Conservation (phyloP, 176 grass and related monocot genomes). For the Pharus latifolius region DNA sequence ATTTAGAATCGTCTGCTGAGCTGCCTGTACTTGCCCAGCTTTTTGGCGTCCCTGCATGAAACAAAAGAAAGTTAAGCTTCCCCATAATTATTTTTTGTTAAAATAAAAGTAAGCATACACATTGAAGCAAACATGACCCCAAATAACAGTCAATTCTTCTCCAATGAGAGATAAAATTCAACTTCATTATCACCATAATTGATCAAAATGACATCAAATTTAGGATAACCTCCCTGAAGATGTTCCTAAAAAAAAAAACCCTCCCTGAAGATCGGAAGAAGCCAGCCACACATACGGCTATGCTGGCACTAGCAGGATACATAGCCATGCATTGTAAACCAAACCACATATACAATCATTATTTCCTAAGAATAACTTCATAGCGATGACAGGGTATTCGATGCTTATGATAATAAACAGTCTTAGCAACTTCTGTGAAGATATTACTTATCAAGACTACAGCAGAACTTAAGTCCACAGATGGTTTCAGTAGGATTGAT, state of each 20-base stretch:
- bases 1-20: conserved; percentile 40
- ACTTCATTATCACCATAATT: not conserved
- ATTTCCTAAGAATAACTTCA: not conserved
- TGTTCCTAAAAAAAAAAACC: not conserved
- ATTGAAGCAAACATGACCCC: not conserved
- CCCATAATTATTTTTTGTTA: not conserved
- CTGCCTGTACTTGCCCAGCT: conserved; percentile 22
- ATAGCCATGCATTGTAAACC: not conserved
- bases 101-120: not conserved
- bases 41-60: conserved; percentile 37
- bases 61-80: conserved; percentile 18
- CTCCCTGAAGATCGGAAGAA: too few relatives aligned
- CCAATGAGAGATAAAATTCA: not conserved
- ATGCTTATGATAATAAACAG: not conserved
- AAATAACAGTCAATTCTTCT: not conserved
- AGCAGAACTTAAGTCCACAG: not conserved
- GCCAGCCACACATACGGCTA: not conserved
- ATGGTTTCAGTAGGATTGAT: not conserved
- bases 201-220: not conserved
- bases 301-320: conserved; percentile 5
- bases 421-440: not conserved
- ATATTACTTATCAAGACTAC: not conserved
- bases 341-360: not conserved
- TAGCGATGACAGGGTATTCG: not conserved
- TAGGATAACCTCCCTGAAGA: not conserved